Evolutionary conservation across 2,329 filamentous ascomycete genomes (phyloP), one percentile per base, ranked within the genome.

Genomic region (Hypoxylon sp.): DNA sequence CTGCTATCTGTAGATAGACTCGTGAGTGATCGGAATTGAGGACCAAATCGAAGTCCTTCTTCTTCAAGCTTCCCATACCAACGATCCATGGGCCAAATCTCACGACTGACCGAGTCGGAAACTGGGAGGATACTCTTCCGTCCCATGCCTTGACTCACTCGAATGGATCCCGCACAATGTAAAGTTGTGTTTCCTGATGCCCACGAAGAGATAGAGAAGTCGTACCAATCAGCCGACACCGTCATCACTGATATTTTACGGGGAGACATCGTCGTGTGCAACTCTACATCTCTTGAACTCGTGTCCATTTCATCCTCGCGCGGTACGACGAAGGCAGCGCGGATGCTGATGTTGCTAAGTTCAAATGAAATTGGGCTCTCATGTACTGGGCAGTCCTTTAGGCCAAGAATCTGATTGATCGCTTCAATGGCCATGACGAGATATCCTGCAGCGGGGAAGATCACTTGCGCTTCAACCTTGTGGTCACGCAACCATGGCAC

Each of bases 51-150:
- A 5, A 75, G 70, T 1, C 74, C 72, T 22, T 68, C 72, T 22
- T 68, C 62, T 24, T 66, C n/a, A 2, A 65, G 31, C 39, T 70
- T 71, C 2, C 66, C 44, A 44, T 75, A 76, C 74, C 74, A 76
- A 1, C 26, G n/a, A 1, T 48, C n/a, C 46, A 48, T 59, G 2
- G 47, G 4, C 57, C 39, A 57, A 0, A 3, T 22, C 6, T 66
- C 63, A 26, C 52, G 63, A 3, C 13, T 31, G 2, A 61, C 52
- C 3, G 48, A 42, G n/a, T 64, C 44, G 5, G 42, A 26, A 6
- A 62, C 31, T 4, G 14, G 14, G 42, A 31, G 42, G 5, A 10
- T 31, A 8, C 29, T 29, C 19, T 37, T 47, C 5, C 10, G 24
- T 17, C 4, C 4, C 10, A 5, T 14, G 5, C 13, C 17, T 37